These are phyloP conservation scores for Nannizzia gypsea DNA, from an alignment of 2,329 filamentous ascomycete genomes.

Conservation along the genomic window DNA sequence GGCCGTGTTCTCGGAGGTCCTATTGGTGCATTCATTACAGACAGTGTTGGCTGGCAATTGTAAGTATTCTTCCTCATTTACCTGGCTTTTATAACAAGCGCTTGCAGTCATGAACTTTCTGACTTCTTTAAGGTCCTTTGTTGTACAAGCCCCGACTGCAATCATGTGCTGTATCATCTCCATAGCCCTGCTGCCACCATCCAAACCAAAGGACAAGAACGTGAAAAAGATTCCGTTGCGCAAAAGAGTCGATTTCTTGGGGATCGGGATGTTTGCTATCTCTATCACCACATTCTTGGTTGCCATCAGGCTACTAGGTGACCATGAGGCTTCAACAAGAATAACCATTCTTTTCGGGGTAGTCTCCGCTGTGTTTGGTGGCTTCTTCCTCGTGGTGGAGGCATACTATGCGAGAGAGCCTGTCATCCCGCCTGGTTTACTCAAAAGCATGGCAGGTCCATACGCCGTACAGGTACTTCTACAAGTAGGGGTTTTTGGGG, in stretches of 20 bases:
- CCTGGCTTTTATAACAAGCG: not conserved
- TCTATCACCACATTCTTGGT: not conserved
- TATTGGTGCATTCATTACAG: not conserved
- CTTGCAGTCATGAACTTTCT: not conserved
- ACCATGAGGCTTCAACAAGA: not conserved
- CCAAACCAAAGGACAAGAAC: not conserved
- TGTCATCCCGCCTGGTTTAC: not conserved
- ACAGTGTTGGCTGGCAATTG: not conserved
- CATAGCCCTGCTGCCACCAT: not conserved
- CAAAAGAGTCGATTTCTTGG: not conserved
- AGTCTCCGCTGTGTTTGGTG: not conserved
- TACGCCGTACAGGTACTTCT: not conserved
- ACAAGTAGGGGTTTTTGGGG: not conserved
- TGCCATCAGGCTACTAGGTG: not conserved
- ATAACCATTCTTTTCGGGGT: not conserved
- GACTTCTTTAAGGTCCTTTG: not conserved
- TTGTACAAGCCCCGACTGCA: not conserved
- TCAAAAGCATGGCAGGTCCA: not conserved
- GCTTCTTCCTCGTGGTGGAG: not conserved
- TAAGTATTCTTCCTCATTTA: not conserved
- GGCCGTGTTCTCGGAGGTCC: not conserved
- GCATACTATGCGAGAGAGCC: not conserved
- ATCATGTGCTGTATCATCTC: conserved; percentile 1
- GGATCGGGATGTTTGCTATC: not conserved
- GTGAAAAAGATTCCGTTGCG: not conserved